These are phyloP conservation scores for Gonapodya prolifera DNA, from an alignment of 192 early-diverging fungal genomes.

Conservation along the genomic window DNA sequence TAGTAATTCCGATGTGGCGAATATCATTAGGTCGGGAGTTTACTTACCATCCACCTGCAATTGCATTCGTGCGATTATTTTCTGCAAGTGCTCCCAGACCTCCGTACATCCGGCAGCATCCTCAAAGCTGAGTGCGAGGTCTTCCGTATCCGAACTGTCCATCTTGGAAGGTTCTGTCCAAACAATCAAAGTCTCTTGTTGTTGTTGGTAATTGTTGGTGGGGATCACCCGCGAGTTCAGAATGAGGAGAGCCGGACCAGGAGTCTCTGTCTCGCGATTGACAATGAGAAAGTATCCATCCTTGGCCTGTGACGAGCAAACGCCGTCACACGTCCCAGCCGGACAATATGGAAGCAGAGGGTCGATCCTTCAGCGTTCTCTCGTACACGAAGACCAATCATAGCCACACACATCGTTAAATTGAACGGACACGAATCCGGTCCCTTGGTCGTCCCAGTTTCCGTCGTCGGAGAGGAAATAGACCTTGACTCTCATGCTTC, in stretches of 20 bases:
- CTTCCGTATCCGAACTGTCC: conserved; percentile 49
- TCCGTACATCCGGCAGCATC: conserved; percentile 73
- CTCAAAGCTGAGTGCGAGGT: conserved; percentile 90
- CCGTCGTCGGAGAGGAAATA: background rate
- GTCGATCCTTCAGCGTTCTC: no score
- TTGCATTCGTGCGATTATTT: conserved; percentile 22
- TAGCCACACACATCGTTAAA: background rate
- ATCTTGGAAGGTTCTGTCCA: no score
- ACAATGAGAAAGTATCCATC: background rate
- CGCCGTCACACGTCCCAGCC: background rate
- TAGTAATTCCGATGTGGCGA: no score
- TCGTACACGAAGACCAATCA: no score
- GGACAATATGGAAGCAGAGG: background rate
- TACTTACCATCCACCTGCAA: conserved; percentile 21
- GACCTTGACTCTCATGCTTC: background rate
- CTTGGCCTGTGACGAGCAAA: background rate
- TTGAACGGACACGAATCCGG: background rate
- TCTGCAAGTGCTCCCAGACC: conserved; percentile 46
- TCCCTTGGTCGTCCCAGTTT: background rate
- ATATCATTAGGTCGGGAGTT: conserved; percentile 7
- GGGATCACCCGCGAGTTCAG: conserved; percentile 62
- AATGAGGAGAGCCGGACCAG: conserved; percentile 21
- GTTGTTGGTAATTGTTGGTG: conserved; percentile 63
- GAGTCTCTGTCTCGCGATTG: no score
- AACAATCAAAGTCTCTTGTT: conserved; percentile 90